Percentiles rank a stretch among this genome's conserved stretches.
These are phyloP conservation scores for Chamaenerion angustifolium DNA, from an alignment of 345 rosid genomes.

Conservation along the genomic window DNA sequence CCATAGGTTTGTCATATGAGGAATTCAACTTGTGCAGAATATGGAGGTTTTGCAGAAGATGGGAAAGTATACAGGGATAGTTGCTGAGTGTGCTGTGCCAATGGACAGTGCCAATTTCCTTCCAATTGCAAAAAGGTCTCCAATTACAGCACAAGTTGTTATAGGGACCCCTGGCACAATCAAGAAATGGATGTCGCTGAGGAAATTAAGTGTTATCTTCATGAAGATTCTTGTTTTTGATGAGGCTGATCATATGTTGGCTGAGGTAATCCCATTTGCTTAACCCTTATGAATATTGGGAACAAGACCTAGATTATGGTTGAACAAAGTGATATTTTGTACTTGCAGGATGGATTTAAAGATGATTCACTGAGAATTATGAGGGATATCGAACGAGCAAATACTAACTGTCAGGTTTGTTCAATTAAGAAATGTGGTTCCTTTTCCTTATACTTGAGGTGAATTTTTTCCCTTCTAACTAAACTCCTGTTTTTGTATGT, in stretches of 20 bases:
- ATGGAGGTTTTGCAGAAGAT: slow-evolving; percentile 82
- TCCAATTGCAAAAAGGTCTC: slow-evolving; percentile 23
- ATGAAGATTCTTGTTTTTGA: slow-evolving; percentile 86
- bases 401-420: slow-evolving; percentile 60
- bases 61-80: slow-evolving; percentile 87
- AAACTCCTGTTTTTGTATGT: background rate
- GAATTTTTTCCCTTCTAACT: too few species aligned
- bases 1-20: background rate
- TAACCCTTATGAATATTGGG: background rate
- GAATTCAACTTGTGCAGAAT: slow-evolving; percentile 34
- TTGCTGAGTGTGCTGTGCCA: slow-evolving; percentile 65
- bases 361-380: slow-evolving; percentile 83
- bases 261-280: slow-evolving; percentile 35
- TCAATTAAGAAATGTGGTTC: background rate
- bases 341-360: slow-evolving; percentile 75
- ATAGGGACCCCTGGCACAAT: slow-evolving; percentile 96
- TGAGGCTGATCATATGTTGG: slow-evolving; percentile 98
- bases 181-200: slow-evolving; percentile 54
- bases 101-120: slow-evolving; percentile 27
- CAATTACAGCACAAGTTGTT: slow-evolving; percentile 59
- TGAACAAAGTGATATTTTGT: too few species aligned
- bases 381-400: slow-evolving; percentile 57
- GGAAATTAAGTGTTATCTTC: slow-evolving; percentile 35
- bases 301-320: too few species aligned
- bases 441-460: too few species aligned